Base-by-base conservation (phyloP, 768 basidiomycete genomes). In the Solioccasus polychromus region DNA sequence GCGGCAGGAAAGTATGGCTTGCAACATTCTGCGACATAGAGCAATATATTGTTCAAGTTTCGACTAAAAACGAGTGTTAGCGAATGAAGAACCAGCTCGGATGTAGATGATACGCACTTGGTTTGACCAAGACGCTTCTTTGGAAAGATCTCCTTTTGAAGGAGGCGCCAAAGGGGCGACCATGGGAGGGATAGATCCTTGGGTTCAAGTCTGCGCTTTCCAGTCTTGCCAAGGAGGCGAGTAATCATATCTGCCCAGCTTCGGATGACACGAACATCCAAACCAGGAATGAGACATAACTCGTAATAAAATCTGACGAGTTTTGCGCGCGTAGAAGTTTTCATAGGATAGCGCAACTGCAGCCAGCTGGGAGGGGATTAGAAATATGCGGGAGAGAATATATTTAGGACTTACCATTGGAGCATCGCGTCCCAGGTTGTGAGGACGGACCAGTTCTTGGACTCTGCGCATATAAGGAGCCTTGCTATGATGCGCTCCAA, bases 171-270 rank as follows among this genome's bases (percentile, higher is more conserved):
- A n/a, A 92, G 71, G 10, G 87, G 83, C 49, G 71, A 51, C 89
- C 89, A 92, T 2, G 79, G 71, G 3, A 92, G 78, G 51, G 80
- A 70, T 24, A 92, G 72, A 59, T 91, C 90, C 9, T 67, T 55
- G 18, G 73, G 52, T 48, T 88, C 82, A 35, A 92, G 75, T 63
- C 80, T 89, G 41, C 81, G 79, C 51, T 76, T 79, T 34, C 85
- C 82, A 7, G 78, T 71, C 68, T 85, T 88, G 30, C 77, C 74
- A 12, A 89, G 71, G 35, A 91, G 71, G 46, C 85, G 81, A 36
- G 81, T 76, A 53, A 90, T 72, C 79, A 87, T 87, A 56, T 86
- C 85, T 12, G 84, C 80, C 86, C 88, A 91, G 61, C 73, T 79
- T 39, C 85, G 79, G 48, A 82, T 71, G 52, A 84, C 71, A 34